Conservation (phyloP, 2,329 filamentous ascomycete species). For the Trichoderma sp. region DNA sequence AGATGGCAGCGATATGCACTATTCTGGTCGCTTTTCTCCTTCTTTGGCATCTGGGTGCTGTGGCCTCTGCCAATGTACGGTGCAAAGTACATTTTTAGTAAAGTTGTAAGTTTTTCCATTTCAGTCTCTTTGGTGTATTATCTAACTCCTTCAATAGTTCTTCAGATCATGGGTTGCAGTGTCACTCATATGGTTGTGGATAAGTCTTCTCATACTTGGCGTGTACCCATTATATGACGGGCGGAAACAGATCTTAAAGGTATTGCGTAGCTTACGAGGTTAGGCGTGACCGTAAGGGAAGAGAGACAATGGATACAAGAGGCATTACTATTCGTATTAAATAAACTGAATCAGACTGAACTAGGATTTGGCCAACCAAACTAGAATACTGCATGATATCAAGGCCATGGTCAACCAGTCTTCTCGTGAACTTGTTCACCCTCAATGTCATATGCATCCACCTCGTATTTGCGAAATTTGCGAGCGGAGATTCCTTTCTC, state of each 20-base stretch:
- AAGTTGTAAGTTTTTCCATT: neutral
- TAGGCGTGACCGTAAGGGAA: neutral
- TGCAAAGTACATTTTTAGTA: slow-evolving; percentile 6
- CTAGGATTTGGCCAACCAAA: neutral
- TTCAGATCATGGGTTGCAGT: slow-evolving; percentile 9
- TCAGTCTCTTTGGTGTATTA: rapidly evolving
- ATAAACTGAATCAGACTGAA: neutral
- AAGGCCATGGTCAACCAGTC: neutral
- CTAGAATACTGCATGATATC: no score
- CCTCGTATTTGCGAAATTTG: slow-evolving; percentile 31
- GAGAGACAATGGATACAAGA: neutral
- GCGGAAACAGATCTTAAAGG: neutral
- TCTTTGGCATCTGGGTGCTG: slow-evolving; percentile 12
- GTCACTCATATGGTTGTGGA: slow-evolving; percentile 10
- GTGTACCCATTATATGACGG: slow-evolving; percentile 2
- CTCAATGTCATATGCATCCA: neutral
- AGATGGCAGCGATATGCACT: slow-evolving; percentile 4
- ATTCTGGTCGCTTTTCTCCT: slow-evolving; percentile 3
- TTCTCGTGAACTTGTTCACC: neutral
- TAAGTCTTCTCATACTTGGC: neutral
- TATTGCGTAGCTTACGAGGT: neutral
- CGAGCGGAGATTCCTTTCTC: slow-evolving; percentile 35
- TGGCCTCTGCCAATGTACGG: slow-evolving; percentile 18
- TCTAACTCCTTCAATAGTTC: neutral
- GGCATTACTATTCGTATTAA: neutral